Conservation (phyloP, 192 early-diverging fungal genomes). For the Backusella macrospora region DNA sequence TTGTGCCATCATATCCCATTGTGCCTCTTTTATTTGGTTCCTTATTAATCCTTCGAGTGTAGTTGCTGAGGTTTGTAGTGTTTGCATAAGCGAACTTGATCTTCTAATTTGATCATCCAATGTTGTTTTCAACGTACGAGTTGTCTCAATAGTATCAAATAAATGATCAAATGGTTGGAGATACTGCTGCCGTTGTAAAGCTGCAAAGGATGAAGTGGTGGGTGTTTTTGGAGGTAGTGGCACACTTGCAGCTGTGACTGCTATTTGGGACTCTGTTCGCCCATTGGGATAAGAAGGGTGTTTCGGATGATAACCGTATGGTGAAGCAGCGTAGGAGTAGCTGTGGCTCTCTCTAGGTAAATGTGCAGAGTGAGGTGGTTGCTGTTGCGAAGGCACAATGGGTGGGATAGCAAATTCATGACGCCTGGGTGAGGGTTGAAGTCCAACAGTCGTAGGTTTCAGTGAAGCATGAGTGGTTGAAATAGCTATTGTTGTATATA, state of each 20-base stretch:
- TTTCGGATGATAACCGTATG: background rate
- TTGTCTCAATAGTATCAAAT: constrained; percentile 63
- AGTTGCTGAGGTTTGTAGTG: constrained; percentile 68
- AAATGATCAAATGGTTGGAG: constrained; percentile 58
- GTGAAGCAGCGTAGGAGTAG: background rate
- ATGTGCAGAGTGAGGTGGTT: constrained; percentile 1
- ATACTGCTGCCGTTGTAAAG: constrained; percentile 53
- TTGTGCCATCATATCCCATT: constrained; percentile 60
- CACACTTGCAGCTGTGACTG: constrained; percentile 18
- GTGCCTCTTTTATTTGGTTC: constrained; percentile 73
- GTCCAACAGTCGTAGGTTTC: constrained; percentile 7
- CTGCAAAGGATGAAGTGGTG: constrained; percentile 52
- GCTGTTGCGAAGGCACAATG: constrained; percentile 43
- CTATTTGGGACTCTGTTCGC: constrained; percentile 12
- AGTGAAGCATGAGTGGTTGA: background rate
- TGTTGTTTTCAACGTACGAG: constrained; percentile 60
- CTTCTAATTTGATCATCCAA: constrained; percentile 80
- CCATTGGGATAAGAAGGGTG: background rate
- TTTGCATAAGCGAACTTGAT: constrained; percentile 70
- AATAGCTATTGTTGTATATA: background rate
- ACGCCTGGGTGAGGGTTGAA: constrained; percentile 8
- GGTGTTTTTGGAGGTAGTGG: constrained; percentile 50
- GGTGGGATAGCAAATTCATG: constrained; percentile 39
- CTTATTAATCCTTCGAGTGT: constrained; percentile 84
- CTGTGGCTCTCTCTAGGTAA: background rate